phyloP scores from a whole-genome alignment of 352 stramenopile species.

The Phytophthora melonis region DNA sequence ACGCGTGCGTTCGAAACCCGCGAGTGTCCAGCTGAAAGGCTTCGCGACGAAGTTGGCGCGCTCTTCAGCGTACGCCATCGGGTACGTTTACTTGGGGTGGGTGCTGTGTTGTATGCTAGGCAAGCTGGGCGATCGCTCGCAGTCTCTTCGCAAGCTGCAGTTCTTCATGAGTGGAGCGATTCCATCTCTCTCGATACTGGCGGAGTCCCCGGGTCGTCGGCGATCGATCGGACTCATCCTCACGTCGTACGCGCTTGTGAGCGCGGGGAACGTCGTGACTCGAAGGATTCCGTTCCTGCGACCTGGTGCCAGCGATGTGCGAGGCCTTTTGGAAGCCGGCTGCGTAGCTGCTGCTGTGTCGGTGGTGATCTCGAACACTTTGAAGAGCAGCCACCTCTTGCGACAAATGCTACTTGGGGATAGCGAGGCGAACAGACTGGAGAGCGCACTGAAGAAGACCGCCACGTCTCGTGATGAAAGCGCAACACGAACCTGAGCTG shows the following conservation, averaged over 20 bases:
- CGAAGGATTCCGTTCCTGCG: conserved; percentile 39
- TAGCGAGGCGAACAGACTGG: neutral
- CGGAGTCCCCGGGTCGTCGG: conserved; percentile 51
- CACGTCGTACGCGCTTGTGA: conserved; percentile 63
- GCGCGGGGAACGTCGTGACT: conserved; percentile 47
- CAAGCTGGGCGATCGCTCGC: conserved; percentile 17
- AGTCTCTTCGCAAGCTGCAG: conserved; percentile 44
- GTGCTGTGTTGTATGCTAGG: conserved; percentile 13
- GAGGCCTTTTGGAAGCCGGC: conserved; percentile 42
- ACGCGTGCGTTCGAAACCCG: conserved; percentile 12
- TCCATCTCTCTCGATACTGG: conserved; percentile 53
- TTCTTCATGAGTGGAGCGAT: conserved; percentile 54
- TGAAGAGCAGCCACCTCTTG: conserved; percentile 38
- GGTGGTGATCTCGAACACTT: conserved; percentile 37
- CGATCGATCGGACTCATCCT: conserved; percentile 66
- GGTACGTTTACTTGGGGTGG: conserved; percentile 26
- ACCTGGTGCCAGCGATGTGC: conserved; percentile 29
- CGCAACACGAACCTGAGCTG: neutral
- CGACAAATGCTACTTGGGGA: conserved; percentile 37
- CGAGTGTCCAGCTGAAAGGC: conserved; percentile 6
- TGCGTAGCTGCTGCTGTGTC: conserved; percentile 40
- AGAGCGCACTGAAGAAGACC: neutral
- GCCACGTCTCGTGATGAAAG: neutral
- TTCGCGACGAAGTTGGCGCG: conserved; percentile 15
- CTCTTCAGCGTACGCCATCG: conserved; percentile 12